These are phyloP conservation scores for Skeletonema menzelii DNA, from an alignment of 108 stramenopile genomes.

Conservation along the genomic window DNA sequence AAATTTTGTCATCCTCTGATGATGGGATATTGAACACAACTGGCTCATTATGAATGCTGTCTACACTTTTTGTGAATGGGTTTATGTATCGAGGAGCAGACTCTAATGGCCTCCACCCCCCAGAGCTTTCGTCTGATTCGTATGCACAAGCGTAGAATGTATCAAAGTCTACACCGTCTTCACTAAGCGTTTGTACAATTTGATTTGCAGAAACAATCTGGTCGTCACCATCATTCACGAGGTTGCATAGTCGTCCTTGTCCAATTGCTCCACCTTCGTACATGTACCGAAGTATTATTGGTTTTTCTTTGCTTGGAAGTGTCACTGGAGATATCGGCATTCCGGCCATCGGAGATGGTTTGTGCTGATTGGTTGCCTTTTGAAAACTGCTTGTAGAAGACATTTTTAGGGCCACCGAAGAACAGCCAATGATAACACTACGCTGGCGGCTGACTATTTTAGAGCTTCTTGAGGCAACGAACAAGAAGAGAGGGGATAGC, in stretches of 20 bases:
- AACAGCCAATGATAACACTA: background rate
- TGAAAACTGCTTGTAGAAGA: background rate
- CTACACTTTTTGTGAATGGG: conserved; percentile 22
- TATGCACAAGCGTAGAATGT: conserved; percentile 40
- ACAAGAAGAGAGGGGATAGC: background rate
- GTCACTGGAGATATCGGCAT: conserved; percentile 21
- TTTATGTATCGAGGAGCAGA: conserved; percentile 13
- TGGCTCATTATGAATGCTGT: background rate
- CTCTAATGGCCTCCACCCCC: conserved; percentile 46
- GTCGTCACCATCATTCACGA: background rate
- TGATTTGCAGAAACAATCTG: conserved; percentile 10
- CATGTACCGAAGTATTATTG: conserved; percentile 35
- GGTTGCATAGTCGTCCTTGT: conserved; percentile 27
- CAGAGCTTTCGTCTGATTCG: conserved; percentile 17
- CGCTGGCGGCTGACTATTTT: background rate
- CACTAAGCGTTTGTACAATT: conserved; percentile 11
- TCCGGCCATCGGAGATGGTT: conserved; percentile 9
- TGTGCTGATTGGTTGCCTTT: background rate
- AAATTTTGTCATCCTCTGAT: background rate
- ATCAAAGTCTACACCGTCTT: conserved; percentile 41
- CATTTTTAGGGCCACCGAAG: background rate
- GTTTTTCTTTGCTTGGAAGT: background rate
- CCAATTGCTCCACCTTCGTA: conserved; percentile 14
- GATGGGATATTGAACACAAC: conserved; percentile 18
- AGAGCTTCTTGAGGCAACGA: background rate